Evolutionary conservation across 1,284 basidiomycete species (phyloP), one percentile per base, ranked within the genome.

Genomic region (Austroboletus rostrupii): DNA sequence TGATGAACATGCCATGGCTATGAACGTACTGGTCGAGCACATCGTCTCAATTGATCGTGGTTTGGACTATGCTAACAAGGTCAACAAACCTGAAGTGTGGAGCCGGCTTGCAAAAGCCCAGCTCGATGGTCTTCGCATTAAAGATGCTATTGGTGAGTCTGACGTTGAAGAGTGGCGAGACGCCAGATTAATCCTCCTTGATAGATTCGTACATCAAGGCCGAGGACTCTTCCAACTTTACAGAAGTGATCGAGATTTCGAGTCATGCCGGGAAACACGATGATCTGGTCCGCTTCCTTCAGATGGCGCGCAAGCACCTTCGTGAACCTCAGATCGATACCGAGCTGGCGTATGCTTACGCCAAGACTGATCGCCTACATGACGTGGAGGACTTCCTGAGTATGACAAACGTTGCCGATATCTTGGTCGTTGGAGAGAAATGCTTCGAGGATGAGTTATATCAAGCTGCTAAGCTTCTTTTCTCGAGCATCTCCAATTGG

Each of bases 341-440:
- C 14, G 93, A 97, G 72, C 76, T 98, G 35, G 94, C 94, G 10
- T 95, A 97, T 65, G 91, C 94, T 1, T 97, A 97, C 68, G 95
- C 95, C 39, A 96, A 96, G 78, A 97, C 95, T 1, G 95, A 97
- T 68, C 86, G 94, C 53, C 74, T 97, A 20, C 94, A 97, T 66
- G 97, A 98, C 65, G 99, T 99, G 97, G 97, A 99, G 67, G 97
- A 99, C 75, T 99, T 99, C 83, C 75, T 99, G 54, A 80, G 81
- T 35, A 98, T 99, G 92, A 99, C 97, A 47, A 99, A 99, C 61
- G 97, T 99, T 35, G 97, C 97, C 17, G 97, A 99, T 62, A 79
- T 97, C 49, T 77, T 98, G 23, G 88, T 90, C 60, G 95, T 97
- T 48, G 97, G 97, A 69, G 97, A 99, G 75, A 98, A 99, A 72